Base-by-base conservation (phyloP, 2,329 filamentous ascomycete species). In the Colletotrichum melonis region DNA sequence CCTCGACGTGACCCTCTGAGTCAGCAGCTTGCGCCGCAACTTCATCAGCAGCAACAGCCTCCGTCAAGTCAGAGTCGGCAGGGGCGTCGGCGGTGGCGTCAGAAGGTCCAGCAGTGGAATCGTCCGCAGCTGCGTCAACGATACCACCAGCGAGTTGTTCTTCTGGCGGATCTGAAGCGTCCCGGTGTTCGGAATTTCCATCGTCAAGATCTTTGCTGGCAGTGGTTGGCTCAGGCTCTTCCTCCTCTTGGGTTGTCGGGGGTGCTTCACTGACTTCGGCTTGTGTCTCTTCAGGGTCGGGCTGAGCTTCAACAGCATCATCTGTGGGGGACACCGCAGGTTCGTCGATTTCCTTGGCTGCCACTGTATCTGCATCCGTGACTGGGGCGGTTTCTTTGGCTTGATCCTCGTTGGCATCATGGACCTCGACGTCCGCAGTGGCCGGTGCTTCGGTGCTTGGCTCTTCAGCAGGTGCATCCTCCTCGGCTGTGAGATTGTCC, bases 281-380 rank as follows among this genome's bases (percentile, higher is more conserved):
- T 58, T 49, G 60, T 24, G 12, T 26, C 38, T 73, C 70, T 12
- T 65, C 46, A 38, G 56, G 28, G 2, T 82, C 82, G 0, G 78
- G 79, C 57, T 84, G 79, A 32, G 80, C 77, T 71, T 84, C 82
- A 4, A 83, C 72, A 7, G 77, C 75, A 9, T 60, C 30, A 9
- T 52, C 35, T 5, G 32, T 19, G 19, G 26, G 32, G 14, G 16
- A 14, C 4, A 8, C n/a, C 12, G 22, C 63, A 49, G 54, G 58
- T 3, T 46, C 42, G 0, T 32, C 26, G 0, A 9, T 12, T 5
- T 64, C 38, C 6, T 64, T 26, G 32, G 54, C 3, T 11, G 54
- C 5, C 14, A 16, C 7, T 8, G 24, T 7, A 11, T 68, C 49
- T n/a, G 32, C 16, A 4, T 19, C 14, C 28, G 42, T 55, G 32